Evolutionary conservation across 805 yeast species (phyloP).

Genomic region (Starmerella sirachaensis): DNA sequence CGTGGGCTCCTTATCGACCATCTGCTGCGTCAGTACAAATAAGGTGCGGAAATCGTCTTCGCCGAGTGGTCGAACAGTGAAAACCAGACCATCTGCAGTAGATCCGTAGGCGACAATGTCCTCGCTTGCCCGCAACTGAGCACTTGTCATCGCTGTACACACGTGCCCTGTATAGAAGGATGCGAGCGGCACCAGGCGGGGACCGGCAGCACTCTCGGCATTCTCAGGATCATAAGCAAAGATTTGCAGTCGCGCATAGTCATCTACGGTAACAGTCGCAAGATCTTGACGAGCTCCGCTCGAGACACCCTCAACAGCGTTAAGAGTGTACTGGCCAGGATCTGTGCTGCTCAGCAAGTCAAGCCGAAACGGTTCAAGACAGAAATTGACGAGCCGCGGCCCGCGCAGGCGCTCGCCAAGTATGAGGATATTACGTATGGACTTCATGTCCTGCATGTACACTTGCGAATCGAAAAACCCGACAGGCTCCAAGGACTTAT

Average conservation of each 20-base stretch:
- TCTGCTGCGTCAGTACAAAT: constrained; percentile 76
- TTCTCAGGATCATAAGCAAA: constrained; percentile 88
- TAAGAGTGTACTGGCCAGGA: constrained; percentile 18
- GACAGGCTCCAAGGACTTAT: constrained; percentile 77
- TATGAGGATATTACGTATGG: constrained; percentile 69
- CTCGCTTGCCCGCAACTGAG: constrained; percentile 21
- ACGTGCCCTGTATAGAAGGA: constrained; percentile 57
- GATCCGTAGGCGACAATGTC: constrained; percentile 51
- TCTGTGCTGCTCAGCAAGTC: constrained; percentile 65
- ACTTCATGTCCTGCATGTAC: constrained; percentile 64
- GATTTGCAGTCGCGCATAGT: constrained; percentile 52
- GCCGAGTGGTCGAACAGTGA: constrained; percentile 56
- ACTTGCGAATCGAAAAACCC: constrained; percentile 85
- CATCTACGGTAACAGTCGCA: constrained; percentile 56
- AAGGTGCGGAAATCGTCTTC: constrained; percentile 71
- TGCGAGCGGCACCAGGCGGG: constrained; percentile 53
- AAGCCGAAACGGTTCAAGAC: constrained; percentile 89
- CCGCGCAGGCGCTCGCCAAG: constrained; percentile 73
- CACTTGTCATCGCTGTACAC: constrained; percentile 23
- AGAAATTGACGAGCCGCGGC: constrained; percentile 75
- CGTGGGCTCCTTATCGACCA: constrained; percentile 64
- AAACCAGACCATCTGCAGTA: constrained; percentile 68
- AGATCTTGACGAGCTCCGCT: constrained; percentile 40
- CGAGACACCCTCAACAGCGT: constrained; percentile 34
- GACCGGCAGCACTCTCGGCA: constrained; percentile 70